Percentiles rank a stretch among this genome's conserved stretches.
These are phyloP conservation scores for Phaffia australis DNA, from an alignment of 768 basidiomycete species.

Conservation along the genomic window DNA sequence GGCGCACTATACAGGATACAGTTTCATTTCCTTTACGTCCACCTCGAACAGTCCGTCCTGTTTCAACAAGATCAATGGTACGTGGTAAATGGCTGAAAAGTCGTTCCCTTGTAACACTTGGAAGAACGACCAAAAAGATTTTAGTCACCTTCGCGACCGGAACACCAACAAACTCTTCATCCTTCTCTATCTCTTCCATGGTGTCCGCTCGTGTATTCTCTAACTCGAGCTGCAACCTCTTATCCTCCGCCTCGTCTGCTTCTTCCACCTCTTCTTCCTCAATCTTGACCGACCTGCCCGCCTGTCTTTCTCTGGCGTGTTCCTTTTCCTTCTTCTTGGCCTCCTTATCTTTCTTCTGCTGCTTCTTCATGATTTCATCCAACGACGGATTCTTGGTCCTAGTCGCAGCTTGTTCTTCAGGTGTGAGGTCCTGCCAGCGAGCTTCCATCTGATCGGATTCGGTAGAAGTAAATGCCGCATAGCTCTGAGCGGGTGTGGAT, in stretches of 20 bases:
- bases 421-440: constrained; percentile 10
- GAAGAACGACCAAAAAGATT: too few relatives aligned
- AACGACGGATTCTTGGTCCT: constrained; percentile 19
- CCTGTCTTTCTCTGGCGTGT: not conserved
- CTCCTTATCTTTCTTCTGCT: constrained; percentile 14
- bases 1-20: not conserved
- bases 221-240: constrained; percentile 10
- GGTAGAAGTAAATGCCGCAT: constrained; percentile 9
- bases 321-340: constrained; percentile 9
- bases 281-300: too few relatives aligned
- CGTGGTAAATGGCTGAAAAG: not conserved
- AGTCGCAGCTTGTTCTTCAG: not conserved
- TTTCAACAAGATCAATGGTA: not conserved
- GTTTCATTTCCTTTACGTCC: constrained; percentile 24
- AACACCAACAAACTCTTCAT: constrained; percentile 15
- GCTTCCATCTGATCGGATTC: constrained; percentile 22
- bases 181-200: constrained; percentile 18
- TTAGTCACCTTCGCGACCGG: constrained; percentile 19
- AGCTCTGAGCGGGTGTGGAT: constrained; percentile 9
- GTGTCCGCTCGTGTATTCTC: not conserved
- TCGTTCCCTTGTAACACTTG: not conserved
- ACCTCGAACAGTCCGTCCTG: constrained; percentile 27
- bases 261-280: not conserved
- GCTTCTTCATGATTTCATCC: constrained; percentile 7
- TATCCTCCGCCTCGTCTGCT: not conserved